These are phyloP conservation scores for Tylopilus rubrobrunneus DNA, from an alignment of 768 basidiomycete genomes.

Conservation along the genomic window DNA sequence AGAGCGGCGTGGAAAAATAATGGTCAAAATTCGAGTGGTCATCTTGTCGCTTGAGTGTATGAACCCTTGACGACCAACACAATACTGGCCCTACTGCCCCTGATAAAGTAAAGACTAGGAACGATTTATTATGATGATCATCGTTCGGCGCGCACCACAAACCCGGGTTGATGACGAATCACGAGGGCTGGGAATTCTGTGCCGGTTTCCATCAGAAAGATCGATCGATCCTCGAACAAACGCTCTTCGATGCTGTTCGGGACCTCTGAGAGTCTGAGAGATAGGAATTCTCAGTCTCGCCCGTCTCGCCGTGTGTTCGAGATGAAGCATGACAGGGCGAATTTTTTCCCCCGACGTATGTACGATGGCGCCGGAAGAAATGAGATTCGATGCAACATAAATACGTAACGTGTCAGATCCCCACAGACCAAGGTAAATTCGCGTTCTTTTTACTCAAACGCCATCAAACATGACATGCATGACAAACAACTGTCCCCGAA, in stretches of 20 bases:
- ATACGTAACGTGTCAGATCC: constrained; percentile 31
- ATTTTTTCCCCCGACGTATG: constrained; percentile 1
- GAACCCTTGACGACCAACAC: background rate
- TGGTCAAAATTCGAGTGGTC: too few species aligned
- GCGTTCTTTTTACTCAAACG: constrained; percentile 22
- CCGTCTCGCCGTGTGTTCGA: background rate
- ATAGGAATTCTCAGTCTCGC: constrained; percentile 3
- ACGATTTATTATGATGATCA: background rate
- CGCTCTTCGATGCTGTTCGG: constrained; percentile 7
- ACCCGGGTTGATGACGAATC: constrained; percentile 6
- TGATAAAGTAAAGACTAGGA: background rate
- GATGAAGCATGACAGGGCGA: background rate
- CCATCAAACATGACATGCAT: constrained; percentile 26
- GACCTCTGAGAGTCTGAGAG: background rate
- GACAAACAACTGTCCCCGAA: constrained; percentile 17
- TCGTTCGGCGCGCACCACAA: background rate
- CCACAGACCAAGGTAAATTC: constrained; percentile 28
- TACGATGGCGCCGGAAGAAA: constrained; percentile 12
- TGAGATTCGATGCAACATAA: constrained; percentile 11
- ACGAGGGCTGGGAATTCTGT: constrained; percentile 5
- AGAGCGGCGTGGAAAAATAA: background rate
- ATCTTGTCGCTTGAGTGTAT: background rate
- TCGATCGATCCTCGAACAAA: constrained; percentile 24
- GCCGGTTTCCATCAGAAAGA: constrained; percentile 32
- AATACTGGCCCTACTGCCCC: background rate